These are phyloP conservation scores for Chaetomium strumarium DNA, from an alignment of 2,329 filamentous ascomycete genomes.

Conservation along the genomic window DNA sequence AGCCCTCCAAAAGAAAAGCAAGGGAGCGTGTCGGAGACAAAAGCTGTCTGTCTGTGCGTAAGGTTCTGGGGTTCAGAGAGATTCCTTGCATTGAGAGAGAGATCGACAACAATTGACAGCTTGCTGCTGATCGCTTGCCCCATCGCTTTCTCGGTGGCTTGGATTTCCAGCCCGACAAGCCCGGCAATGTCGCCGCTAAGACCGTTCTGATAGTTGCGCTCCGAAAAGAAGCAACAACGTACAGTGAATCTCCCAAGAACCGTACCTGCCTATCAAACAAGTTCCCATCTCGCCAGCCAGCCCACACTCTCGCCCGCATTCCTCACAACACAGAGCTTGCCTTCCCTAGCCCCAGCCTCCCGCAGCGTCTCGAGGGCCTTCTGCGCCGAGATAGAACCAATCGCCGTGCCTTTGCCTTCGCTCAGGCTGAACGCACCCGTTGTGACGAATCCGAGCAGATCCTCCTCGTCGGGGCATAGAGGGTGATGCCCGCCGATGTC, in stretches of 20 bases:
- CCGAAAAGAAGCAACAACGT: not conserved
- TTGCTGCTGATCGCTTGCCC: not conserved
- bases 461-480: constrained; percentile 62
- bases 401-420: constrained; percentile 66
- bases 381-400: constrained; percentile 63
- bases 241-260: constrained; percentile 24
- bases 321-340: constrained; percentile 68
- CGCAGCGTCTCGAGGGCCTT: constrained; percentile 45
- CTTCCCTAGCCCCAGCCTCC: constrained; percentile 33
- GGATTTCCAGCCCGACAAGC: not conserved
- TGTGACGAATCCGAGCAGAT: constrained; percentile 87
- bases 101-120: not conserved
- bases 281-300: constrained; percentile 73
- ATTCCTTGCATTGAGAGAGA: not conserved
- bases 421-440: constrained; percentile 77
- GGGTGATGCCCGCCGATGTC: constrained; percentile 54
- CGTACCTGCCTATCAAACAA: constrained; percentile 30
- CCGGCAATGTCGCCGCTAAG: not conserved
- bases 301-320: constrained; percentile 74
- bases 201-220: not conserved
- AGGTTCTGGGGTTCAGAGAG: too few relatives aligned
- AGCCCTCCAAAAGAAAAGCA: too few relatives aligned
- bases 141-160: not conserved
- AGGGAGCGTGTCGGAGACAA: not conserved
- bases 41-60: not conserved